Conservation (phyloP, 139 green algal genomes). For the Micractinium sp. region DNA sequence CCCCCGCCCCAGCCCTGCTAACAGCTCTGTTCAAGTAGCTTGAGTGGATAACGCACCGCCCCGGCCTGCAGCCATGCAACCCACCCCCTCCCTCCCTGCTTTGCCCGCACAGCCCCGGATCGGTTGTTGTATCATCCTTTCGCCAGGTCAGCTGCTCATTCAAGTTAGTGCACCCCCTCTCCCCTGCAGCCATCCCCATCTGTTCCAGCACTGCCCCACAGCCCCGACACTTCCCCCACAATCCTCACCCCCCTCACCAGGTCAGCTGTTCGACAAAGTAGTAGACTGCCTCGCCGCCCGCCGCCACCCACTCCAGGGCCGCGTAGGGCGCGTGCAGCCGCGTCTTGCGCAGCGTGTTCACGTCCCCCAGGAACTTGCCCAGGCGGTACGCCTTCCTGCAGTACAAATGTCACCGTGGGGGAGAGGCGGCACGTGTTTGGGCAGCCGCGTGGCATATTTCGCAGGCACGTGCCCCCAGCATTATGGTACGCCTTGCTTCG, state of each 20-base stretch:
- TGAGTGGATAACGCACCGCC: too few relatives aligned
- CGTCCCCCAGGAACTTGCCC: conserved; percentile 83
- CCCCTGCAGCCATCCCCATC: too few relatives aligned
- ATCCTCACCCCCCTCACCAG: conserved; percentile 53
- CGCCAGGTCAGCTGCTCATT: neutral
- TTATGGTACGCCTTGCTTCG: too few relatives aligned
- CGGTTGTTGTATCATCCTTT: too few relatives aligned
- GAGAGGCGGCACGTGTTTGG: neutral
- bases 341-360: conserved; percentile 72
- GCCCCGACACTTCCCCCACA: neutral
- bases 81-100: too few relatives aligned
- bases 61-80: too few relatives aligned
- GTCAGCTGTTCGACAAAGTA: conserved; percentile 87
- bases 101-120: too few relatives aligned
- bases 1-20: too few relatives aligned
- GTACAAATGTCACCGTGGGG: too few relatives aligned
- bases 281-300: conserved; percentile 78
- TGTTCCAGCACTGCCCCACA: neutral
- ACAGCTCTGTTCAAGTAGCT: too few relatives aligned
- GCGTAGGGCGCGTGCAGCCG: conserved; percentile 34
- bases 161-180: too few relatives aligned
- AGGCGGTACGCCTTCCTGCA: conserved; percentile 56
- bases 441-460: neutral
- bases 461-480: too few relatives aligned
- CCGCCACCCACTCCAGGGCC: conserved; percentile 70